These are phyloP conservation scores for Cunninghamia lanceolata DNA, from an alignment of 75 land plant genomes.

Conservation along the genomic window DNA sequence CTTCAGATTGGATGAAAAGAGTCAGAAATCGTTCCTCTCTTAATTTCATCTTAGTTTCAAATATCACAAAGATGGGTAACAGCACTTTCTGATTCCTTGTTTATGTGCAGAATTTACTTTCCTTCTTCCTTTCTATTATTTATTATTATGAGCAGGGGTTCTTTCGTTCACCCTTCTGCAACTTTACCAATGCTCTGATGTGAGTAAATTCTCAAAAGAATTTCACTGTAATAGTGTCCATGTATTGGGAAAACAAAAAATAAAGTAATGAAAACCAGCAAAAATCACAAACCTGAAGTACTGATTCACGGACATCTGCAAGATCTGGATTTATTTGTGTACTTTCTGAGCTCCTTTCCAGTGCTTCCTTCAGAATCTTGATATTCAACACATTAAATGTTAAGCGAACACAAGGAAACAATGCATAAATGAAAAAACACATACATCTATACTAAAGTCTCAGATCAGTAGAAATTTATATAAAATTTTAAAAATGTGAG, in stretches of 20 bases:
- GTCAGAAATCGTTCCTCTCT: not conserved
- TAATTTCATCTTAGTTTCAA: not conserved
- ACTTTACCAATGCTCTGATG: not conserved
- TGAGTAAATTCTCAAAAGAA: not conserved
- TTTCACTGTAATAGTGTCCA: not conserved
- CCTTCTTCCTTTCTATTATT: not conserved
- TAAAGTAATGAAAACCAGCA: not conserved
- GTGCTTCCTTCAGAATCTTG: conserved; percentile 48
- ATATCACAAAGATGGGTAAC: not conserved
- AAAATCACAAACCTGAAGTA: conserved; percentile 55
- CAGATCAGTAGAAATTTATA: not conserved
- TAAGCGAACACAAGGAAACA: not conserved
- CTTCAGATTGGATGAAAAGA: not conserved
- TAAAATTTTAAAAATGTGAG: not conserved
- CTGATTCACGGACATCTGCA: conserved; percentile 54
- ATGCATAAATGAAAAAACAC: not conserved
- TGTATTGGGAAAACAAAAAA: not conserved
- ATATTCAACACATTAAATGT: conserved; percentile 6
- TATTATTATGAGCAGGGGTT: not conserved
- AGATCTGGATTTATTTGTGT: conserved; percentile 35
- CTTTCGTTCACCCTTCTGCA: not conserved
- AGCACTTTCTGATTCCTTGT: not conserved
- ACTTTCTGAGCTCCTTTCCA: conserved; percentile 29
- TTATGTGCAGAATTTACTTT: not conserved
- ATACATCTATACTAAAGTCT: not conserved